These are phyloP conservation scores for Grosmannia clavigera DNA, from an alignment of 2,329 filamentous ascomycete genomes.

Conservation along the genomic window DNA sequence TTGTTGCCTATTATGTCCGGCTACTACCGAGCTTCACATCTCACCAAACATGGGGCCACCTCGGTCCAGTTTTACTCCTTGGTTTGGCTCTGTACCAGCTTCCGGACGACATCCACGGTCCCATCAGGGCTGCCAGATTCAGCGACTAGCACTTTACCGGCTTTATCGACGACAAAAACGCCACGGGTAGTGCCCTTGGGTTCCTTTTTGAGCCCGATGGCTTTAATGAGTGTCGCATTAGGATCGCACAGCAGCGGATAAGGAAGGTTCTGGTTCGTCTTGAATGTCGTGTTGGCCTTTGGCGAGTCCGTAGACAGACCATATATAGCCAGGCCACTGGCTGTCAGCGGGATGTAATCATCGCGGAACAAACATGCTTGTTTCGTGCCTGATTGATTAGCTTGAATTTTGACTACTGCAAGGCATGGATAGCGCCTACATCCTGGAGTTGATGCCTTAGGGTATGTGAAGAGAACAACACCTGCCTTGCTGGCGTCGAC, in stretches of 20 bases:
- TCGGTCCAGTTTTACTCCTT: neutral
- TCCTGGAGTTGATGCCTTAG: slow-evolving; percentile 84
- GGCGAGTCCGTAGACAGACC: slow-evolving; percentile 79
- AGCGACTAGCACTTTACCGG: slow-evolving; percentile 58
- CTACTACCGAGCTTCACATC: neutral
- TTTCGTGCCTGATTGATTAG: slow-evolving; percentile 55
- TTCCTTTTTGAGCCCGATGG: slow-evolving; percentile 80
- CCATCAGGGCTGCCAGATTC: slow-evolving; percentile 65
- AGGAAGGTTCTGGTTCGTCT: slow-evolving; percentile 77
- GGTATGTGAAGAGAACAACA: slow-evolving; percentile 90
- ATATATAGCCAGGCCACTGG: slow-evolving; percentile 73
- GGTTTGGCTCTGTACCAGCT: slow-evolving; percentile 38
- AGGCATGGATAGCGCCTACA: slow-evolving; percentile 48
- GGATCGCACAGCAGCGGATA: slow-evolving; percentile 85
- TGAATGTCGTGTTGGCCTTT: slow-evolving; percentile 88
- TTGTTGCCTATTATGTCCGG: neutral
- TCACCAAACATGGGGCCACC: neutral
- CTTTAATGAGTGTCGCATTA: slow-evolving; percentile 58
- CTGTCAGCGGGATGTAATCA: slow-evolving; percentile 61
- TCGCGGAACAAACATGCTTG: slow-evolving; percentile 93
- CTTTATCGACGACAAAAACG: slow-evolving; percentile 76
- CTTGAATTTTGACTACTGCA: neutral
- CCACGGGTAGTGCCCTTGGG: slow-evolving; percentile 66
- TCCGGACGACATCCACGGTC: slow-evolving; percentile 66
- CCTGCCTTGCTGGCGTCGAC: slow-evolving; percentile 74